A percentile compares a stretch with the other conserved stretches of the same genome.
phyloP scores from a whole-genome alignment of 2,329 filamentous ascomycete genomes.

The Fusarium beomiforme region DNA sequence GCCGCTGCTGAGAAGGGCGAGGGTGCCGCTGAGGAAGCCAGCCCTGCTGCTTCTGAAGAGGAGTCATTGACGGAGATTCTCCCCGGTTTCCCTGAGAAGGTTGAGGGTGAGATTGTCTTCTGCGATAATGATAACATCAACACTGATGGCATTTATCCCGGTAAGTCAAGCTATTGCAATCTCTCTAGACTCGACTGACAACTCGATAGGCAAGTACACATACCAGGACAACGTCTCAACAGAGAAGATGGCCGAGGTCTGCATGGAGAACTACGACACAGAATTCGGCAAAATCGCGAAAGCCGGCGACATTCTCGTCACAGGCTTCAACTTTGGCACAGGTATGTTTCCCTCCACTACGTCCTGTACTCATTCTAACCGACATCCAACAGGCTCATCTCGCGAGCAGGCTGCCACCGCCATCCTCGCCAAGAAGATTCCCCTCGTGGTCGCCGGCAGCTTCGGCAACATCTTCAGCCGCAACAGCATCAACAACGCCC shows the following conservation, averaged over 20 bases:
- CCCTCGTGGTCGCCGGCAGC: slow-evolving; percentile 81
- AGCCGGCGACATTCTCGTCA: slow-evolving; percentile 81
- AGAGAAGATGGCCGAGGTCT: slow-evolving; percentile 86
- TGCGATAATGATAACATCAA: slow-evolving; percentile 64
- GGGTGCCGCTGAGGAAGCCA: background rate
- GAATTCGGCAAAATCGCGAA: slow-evolving; percentile 72
- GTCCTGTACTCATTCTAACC: no score
- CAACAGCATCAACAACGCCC: slow-evolving; percentile 82
- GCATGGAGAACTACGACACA: slow-evolving; percentile 93
- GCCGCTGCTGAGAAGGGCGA: slow-evolving; percentile 59
- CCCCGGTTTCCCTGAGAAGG: slow-evolving; percentile 85
- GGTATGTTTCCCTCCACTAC: no score
- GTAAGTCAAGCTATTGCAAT: no score
- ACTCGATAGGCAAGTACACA: slow-evolving; percentile 74
- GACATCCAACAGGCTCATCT: slow-evolving; percentile 63
- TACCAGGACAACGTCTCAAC: slow-evolving; percentile 85
- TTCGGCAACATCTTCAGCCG: slow-evolving; percentile 86
- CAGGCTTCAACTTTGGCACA: slow-evolving; percentile 85
- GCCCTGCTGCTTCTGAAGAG: slow-evolving; percentile 31
- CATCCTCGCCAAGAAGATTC: slow-evolving; percentile 82
- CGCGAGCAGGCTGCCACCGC: slow-evolving; percentile 85
- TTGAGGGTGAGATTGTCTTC: slow-evolving; percentile 89
- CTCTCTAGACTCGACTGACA: background rate
- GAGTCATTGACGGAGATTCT: slow-evolving; percentile 74
- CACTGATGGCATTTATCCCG: slow-evolving; percentile 92